Percentiles rank a stretch among this genome's conserved stretches.
Evolutionary conservation across 495 filamentous ascomycete species (phyloP).

Genomic region (Trichoderma reesei): DNA sequence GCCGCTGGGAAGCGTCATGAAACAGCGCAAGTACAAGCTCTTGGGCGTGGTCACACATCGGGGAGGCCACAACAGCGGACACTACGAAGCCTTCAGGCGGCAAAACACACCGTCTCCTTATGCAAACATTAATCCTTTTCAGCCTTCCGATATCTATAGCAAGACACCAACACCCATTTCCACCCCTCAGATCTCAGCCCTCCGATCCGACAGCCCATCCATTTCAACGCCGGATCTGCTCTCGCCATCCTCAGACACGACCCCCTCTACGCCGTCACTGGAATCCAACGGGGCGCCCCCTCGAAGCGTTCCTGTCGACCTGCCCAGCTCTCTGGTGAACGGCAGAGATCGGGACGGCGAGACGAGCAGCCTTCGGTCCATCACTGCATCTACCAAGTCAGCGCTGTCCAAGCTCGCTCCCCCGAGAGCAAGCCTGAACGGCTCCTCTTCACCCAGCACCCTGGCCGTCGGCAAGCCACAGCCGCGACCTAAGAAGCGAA

Average conservation of each 20-base stretch:
- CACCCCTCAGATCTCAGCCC: constrained; percentile 29
- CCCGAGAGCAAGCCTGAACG: constrained; percentile 12
- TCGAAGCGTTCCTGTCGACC: constrained; percentile 9
- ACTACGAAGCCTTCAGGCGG: constrained; percentile 95
- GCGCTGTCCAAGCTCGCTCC: constrained; percentile 30
- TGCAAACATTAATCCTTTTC: constrained; percentile 71
- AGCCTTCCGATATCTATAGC: constrained; percentile 59
- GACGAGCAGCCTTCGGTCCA: constrained; percentile 31
- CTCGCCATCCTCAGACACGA: constrained; percentile 17
- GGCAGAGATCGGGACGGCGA: constrained; percentile 24
- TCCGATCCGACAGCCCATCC: constrained; percentile 24
- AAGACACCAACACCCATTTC: constrained; percentile 32
- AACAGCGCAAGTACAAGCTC: constrained; percentile 71
- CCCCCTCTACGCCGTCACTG: constrained; percentile 19
- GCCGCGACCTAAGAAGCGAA: constrained; percentile 40
- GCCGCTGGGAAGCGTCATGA: constrained; percentile 67
- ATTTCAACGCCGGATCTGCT: constrained; percentile 31
- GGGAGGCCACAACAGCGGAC: constrained; percentile 89
- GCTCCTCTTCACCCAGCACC: constrained; percentile 4
- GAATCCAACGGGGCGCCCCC: constrained; percentile 10
- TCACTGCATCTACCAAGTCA: constrained; percentile 32
- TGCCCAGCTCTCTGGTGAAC: not conserved
- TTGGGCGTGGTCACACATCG: constrained; percentile 88
- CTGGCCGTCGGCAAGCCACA: not conserved
- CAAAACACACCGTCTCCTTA: constrained; percentile 68